phyloP scores from a whole-genome alignment of 305 asterid genomes.

The Rubia balearica region DNA sequence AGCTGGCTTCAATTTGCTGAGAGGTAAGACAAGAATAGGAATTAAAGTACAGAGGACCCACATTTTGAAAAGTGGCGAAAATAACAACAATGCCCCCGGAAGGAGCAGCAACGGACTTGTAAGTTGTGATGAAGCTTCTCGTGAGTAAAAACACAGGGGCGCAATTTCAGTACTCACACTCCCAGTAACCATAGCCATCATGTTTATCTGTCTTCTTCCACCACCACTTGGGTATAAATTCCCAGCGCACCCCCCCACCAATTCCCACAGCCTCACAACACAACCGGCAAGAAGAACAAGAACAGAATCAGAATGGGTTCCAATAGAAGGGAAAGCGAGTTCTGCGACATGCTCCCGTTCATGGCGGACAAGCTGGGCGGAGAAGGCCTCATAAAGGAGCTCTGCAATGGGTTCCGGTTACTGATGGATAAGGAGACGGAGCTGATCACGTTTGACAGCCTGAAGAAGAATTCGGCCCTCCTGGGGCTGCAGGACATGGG shows the following conservation, averaged over 20 bases:
- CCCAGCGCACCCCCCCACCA: conserved; percentile 8
- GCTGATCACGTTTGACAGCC: conserved; percentile 58
- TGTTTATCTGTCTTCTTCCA: conserved; percentile 11
- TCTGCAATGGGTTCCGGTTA: conserved; percentile 65
- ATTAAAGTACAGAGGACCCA: not conserved
- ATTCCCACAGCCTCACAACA: not conserved
- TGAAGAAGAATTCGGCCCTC: conserved; percentile 56
- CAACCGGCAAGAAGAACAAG: not conserved
- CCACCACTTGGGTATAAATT: conserved; percentile 19
- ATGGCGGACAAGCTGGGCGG: conserved; percentile 80
- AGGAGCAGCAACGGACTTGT: conserved; percentile 17
- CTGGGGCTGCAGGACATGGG: conserved; percentile 55
- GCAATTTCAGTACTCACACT: conserved; percentile 31
- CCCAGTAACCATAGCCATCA: conserved; percentile 34
- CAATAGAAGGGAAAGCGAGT: conserved; percentile 20
- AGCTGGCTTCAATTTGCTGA: not conserved
- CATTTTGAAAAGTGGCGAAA: conserved; percentile 9
- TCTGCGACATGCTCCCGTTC: conserved; percentile 61
- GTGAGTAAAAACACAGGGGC: conserved; percentile 34
- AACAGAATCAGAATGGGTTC: conserved; percentile 16
- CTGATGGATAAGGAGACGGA: conserved; percentile 60
- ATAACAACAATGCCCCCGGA: conserved; percentile 25
- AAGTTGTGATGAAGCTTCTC: conserved; percentile 30
- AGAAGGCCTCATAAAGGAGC: conserved; percentile 66
- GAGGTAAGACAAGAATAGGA: not conserved